Evolutionary conservation across 1,284 basidiomycete genomes (phyloP).

Genomic region (Cystobasidium slooffiae): DNA sequence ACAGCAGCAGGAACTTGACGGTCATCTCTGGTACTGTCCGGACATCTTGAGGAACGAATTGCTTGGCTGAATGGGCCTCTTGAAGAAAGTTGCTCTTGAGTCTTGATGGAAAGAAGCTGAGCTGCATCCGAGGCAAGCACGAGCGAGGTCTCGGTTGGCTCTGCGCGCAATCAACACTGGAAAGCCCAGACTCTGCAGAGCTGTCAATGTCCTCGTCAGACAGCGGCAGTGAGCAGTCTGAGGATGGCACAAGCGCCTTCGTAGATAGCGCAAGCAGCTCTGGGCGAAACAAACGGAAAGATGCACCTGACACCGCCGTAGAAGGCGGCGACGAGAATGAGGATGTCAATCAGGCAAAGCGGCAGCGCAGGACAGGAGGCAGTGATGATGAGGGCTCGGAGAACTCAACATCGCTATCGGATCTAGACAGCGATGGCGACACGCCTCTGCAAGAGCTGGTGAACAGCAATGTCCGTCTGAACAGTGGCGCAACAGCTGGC

Average conservation of each 20-base stretch:
- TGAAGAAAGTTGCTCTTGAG: no score
- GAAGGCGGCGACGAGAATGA: slow-evolving; percentile 25
- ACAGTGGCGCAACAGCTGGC: slow-evolving; percentile 21
- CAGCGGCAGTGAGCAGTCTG: slow-evolving; percentile 38
- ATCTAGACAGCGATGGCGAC: slow-evolving; percentile 29
- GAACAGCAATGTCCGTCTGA: slow-evolving; percentile 11
- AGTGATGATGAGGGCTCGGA: slow-evolving; percentile 18
- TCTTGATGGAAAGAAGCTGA: neutral
- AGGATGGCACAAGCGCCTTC: slow-evolving; percentile 10
- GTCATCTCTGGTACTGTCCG: no score
- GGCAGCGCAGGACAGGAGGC: slow-evolving; percentile 15
- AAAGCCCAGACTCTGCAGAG: neutral
- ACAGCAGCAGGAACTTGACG: no score
- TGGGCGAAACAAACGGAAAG: slow-evolving; percentile 16
- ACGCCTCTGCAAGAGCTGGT: slow-evolving; percentile 29
- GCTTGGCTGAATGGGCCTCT: no score
- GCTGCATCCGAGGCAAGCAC: neutral
- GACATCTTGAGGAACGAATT: no score
- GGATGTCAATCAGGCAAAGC: slow-evolving; percentile 1
- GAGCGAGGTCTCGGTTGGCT: neutral
- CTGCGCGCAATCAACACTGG: neutral
- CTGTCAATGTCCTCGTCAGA: slow-evolving; percentile 29
- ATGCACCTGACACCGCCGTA: neutral
- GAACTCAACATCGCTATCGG: slow-evolving; percentile 33
- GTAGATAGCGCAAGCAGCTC: slow-evolving; percentile 14